phyloP scores from a whole-genome alignment of 176 grass and related monocot genomes.

The Tillandsia fasciculata region DNA sequence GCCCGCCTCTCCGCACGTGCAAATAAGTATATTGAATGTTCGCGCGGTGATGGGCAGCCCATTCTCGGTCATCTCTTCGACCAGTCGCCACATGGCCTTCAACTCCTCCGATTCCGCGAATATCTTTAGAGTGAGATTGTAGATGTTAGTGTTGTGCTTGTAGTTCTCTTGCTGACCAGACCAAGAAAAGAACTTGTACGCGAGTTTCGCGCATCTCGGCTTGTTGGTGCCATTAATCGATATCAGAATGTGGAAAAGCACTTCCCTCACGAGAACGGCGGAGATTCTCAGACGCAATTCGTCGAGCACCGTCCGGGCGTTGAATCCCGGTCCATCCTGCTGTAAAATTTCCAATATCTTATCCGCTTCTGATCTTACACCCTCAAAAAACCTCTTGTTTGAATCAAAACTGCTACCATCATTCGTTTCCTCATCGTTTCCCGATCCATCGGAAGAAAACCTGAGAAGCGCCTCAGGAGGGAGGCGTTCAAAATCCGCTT shows the following conservation, averaged over 20 bases:
- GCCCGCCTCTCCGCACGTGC: constrained; percentile 48
- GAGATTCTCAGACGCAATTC: constrained; percentile 55
- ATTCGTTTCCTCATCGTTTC: constrained; percentile 21
- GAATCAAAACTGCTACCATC: constrained; percentile 10
- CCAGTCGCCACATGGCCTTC: constrained; percentile 76
- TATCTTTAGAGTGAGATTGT: constrained; percentile 75
- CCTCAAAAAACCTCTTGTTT: constrained; percentile 22
- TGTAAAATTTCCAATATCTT: constrained; percentile 52
- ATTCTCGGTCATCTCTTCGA: constrained; percentile 66
- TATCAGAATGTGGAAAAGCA: constrained; percentile 43
- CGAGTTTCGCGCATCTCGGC: constrained; percentile 52
- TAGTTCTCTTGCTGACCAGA: constrained; percentile 57
- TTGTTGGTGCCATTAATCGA: constrained; percentile 46
- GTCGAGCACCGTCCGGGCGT: constrained; percentile 50
- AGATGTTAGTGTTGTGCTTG: constrained; percentile 42
- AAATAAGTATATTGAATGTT: constrained; percentile 81
- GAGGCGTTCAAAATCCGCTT: constrained; percentile 21
- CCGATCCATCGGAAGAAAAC: constrained; percentile 28
- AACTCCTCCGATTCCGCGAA: constrained; percentile 69
- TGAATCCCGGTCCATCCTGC: constrained; percentile 83
- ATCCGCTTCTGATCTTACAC: constrained; percentile 29
- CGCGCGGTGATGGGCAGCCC: constrained; percentile 52
- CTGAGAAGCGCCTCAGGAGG: constrained; percentile 42
- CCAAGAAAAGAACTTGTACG: constrained; percentile 83
- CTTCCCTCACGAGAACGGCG: constrained; percentile 46